Percentiles rank a stretch among this genome's conserved stretches.
Evolutionary conservation across 1,284 basidiomycete species (phyloP).

Genomic region (Golubevia sp.): DNA sequence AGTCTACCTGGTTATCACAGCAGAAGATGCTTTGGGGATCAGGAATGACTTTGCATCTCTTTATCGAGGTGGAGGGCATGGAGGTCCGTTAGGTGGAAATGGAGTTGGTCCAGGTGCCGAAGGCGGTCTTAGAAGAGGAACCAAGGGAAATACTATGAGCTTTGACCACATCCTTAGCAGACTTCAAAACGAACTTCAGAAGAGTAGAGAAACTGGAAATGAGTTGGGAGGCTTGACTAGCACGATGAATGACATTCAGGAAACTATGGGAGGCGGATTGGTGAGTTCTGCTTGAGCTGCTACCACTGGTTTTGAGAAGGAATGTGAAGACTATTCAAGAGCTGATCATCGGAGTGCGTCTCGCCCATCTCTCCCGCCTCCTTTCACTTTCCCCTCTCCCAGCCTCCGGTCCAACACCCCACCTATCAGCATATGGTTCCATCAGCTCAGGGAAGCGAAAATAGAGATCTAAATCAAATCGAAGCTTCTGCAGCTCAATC

Average conservation of each 20-base stretch:
- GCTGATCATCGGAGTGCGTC: neutral
- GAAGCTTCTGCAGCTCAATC: constrained; percentile 9
- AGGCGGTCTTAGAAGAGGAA: constrained; percentile 46
- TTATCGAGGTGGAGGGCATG: constrained; percentile 51
- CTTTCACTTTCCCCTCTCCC: constrained; percentile 62
- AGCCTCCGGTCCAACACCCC: constrained; percentile 53
- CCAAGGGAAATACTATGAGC: constrained; percentile 1
- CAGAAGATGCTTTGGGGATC: constrained; percentile 72
- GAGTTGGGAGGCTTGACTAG: constrained; percentile 80
- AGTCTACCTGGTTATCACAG: constrained; percentile 82
- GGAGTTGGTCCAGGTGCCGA: constrained; percentile 54
- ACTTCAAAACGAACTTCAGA: constrained; percentile 85
- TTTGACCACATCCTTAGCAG: constrained; percentile 76
- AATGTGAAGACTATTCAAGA: no score
- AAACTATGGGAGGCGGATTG: constrained; percentile 79
- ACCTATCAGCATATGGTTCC: constrained; percentile 56
- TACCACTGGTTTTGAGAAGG: no score
- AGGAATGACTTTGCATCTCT: constrained; percentile 55
- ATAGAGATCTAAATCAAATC: neutral
- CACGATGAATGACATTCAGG: constrained; percentile 88
- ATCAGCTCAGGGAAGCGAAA: constrained; percentile 12
- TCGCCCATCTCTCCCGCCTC: constrained; percentile 62
- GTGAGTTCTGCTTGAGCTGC: constrained; percentile 4
- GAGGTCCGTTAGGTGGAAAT: constrained; percentile 41
- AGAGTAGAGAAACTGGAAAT: constrained; percentile 88